Conservation (phyloP, 208 protist species). For the Trypanosoma melophagium region DNA sequence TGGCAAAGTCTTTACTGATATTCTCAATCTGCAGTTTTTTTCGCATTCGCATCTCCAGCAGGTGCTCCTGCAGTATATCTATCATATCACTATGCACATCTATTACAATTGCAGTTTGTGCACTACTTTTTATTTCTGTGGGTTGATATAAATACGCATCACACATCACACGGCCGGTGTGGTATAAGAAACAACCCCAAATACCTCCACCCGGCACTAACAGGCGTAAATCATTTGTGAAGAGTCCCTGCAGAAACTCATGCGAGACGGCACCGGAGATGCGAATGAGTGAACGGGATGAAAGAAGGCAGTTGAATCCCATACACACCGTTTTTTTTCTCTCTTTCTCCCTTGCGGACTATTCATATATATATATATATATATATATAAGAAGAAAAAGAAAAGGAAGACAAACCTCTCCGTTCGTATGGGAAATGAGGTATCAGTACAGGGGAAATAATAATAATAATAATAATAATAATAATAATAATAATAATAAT, state of each 20-base stretch:
- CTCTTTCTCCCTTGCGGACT: no score
- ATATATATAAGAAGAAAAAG: no score
- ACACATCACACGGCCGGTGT: constrained; percentile 77
- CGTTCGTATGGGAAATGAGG: no score
- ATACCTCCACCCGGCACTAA: constrained; percentile 56
- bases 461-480: constrained; percentile 12
- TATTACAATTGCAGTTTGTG: constrained; percentile 46
- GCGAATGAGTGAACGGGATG: constrained; percentile 58
- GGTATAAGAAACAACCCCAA: constrained; percentile 84
- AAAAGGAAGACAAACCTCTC: no score
- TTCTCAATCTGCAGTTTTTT: constrained; percentile 69
- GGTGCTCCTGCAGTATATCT: constrained; percentile 50
- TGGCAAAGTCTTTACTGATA: constrained; percentile 41
- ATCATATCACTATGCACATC: constrained; percentile 53
- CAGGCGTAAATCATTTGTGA: constrained; percentile 72
- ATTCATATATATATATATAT: no score
- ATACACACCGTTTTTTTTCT: no score
- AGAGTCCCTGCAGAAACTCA: constrained; percentile 80
- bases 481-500: no score
- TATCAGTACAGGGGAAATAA: no score
- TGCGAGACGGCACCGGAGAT: constrained; percentile 54
- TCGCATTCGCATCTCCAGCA: constrained; percentile 78
- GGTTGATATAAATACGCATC: constrained; percentile 80
- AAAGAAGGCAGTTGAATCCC: constrained; percentile 38
- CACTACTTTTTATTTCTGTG: constrained; percentile 28